Evolutionary conservation across 2,329 filamentous ascomycete genomes (phyloP).

Genomic region (Trichoderma sp.): DNA sequence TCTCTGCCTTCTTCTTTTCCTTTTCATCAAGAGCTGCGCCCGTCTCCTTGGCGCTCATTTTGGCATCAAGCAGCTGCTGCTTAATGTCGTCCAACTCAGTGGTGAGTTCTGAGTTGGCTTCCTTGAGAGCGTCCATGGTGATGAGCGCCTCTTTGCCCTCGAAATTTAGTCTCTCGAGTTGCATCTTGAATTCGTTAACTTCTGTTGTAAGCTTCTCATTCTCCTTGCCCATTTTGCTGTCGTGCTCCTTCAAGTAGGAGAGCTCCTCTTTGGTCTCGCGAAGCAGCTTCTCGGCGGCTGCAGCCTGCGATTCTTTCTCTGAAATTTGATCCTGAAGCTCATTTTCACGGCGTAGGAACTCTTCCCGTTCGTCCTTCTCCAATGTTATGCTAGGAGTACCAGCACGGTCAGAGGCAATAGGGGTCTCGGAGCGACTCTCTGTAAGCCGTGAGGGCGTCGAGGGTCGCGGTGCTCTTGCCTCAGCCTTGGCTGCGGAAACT

Average conservation of each 20-base stretch:
- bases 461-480: conserved; percentile 50
- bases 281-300: conserved; percentile 75
- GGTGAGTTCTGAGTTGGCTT: conserved; percentile 92
- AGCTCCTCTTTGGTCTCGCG: conserved; percentile 86
- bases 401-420: conserved; percentile 73
- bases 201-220: conserved; percentile 86
- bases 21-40: conserved; percentile 91
- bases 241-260: conserved; percentile 79
- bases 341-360: conserved; percentile 92
- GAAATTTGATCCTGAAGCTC: conserved; percentile 96
- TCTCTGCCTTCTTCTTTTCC: conserved; percentile 97
- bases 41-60: conserved; percentile 95
- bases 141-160: conserved; percentile 97
- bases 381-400: conserved; percentile 84
- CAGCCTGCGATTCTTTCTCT: conserved; percentile 84
- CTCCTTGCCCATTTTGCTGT: conserved; percentile 79
- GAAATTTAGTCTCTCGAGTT: conserved; percentile 91
- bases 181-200: conserved; percentile 93
- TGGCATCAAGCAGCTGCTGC: conserved; percentile 91
- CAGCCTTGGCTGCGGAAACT: conserved; percentile 40
- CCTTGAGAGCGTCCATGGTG: conserved; percentile 96
- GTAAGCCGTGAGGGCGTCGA: conserved; percentile 55
- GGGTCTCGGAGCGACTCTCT: conserved; percentile 65
- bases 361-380: conserved; percentile 95
- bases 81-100: conserved; percentile 92